Conservation (phyloP, 768 basidiomycete species). For the Mycena vulgaris region DNA sequence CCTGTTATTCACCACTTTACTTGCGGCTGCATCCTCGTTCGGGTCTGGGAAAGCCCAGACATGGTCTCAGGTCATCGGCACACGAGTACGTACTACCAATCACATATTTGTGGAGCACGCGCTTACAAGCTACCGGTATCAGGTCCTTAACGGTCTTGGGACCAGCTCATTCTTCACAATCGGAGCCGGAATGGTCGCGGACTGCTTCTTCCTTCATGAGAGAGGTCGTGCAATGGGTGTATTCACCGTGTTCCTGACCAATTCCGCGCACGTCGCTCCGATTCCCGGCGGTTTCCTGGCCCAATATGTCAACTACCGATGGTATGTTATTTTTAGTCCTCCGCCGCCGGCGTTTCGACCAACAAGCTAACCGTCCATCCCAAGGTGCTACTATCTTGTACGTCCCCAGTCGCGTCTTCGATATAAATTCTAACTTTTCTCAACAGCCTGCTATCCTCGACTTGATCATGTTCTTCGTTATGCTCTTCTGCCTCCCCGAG, state of each 20-base stretch:
- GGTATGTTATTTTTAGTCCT: constrained; percentile 26
- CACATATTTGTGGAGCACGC: neutral
- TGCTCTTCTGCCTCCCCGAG: constrained; percentile 41
- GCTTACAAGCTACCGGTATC: neutral
- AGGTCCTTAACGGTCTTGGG: constrained; percentile 40
- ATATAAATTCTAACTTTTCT: neutral
- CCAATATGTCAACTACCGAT: constrained; percentile 31
- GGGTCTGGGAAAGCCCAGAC: constrained; percentile 39
- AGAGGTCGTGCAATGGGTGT: constrained; percentile 38
- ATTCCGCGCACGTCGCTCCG: constrained; percentile 35
- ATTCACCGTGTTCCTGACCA: constrained; percentile 40
- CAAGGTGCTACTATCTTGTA: constrained; percentile 39
- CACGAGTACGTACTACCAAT: constrained; percentile 31
- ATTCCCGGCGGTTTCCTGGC: constrained; percentile 35
- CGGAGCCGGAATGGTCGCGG: constrained; percentile 39
- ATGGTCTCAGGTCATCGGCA: constrained; percentile 41
- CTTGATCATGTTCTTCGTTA: constrained; percentile 35
- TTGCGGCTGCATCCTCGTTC: constrained; percentile 39
- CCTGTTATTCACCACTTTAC: constrained; percentile 38
- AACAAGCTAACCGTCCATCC: neutral
- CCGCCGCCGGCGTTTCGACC: too few species aligned
- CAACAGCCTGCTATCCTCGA: constrained; percentile 34
- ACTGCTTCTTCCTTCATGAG: constrained; percentile 43
- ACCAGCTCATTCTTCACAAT: constrained; percentile 38
- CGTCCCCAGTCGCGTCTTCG: neutral